Base-by-base conservation (phyloP, 805 yeast species). In the Scheffersomyces amazonensis region DNA sequence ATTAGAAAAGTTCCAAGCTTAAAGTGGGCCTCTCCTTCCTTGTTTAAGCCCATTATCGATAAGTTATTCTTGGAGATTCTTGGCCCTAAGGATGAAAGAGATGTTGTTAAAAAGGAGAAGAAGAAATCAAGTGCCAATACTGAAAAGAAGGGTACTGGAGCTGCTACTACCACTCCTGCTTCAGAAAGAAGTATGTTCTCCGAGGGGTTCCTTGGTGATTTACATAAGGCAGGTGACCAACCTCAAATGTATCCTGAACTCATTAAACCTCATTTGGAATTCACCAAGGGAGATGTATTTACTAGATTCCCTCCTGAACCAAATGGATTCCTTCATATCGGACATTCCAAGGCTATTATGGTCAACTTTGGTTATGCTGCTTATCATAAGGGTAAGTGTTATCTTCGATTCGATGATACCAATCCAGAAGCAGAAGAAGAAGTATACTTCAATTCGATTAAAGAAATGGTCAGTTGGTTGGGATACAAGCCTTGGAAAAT, bases 291-390 rank as follows among this genome's bases (percentile, higher is more conserved):
- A 33, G 74, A 76, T 55, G 98, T 91, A 20, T 81, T 78, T 52
- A 93, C 99, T 3, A 80, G 99, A 60, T 93, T 93, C 68, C 99
- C 99, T 33, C 99, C 99, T 5, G 99, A 93, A 68, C 99, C 99
- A 30, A 91, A 95, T 65, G 99, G 99, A 51, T 93, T 81, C 59
- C 75, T 93, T 56, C 99, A 93, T 62, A 91, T 93, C 62, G 99
- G 99, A 32, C 99, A 93, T 59, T 85, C 96, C 30, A 93, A 93
- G 67, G 99, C 99, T 36, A 91, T 93, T 58, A 86, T 93, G 79
- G 96, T 91, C 38, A 90, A 93, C 62, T 93, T 93, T 64, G 99
- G 99, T n/a, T 93, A 74, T 62, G 99, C 99, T 29, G 83, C 85
- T 58, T 83, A 70, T 66, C 73, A 89, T 60, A 75, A 78, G 44